These are phyloP conservation scores for Thielaviopsis populi DNA, from an alignment of 2,329 filamentous ascomycete genomes.

Conservation along the genomic window DNA sequence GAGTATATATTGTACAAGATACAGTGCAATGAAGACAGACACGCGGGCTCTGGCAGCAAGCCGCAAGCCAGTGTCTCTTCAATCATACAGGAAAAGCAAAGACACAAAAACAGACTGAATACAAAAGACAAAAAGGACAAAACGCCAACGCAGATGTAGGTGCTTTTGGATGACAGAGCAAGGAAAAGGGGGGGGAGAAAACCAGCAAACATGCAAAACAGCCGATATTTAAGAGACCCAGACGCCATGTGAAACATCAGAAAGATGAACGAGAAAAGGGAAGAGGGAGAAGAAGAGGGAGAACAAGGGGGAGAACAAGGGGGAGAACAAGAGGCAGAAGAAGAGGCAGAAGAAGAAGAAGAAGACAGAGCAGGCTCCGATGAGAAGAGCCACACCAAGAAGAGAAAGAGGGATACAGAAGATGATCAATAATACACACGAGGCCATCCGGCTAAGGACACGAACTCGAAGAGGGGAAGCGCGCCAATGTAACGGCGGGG, in stretches of 20 bases:
- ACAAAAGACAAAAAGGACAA: not conserved
- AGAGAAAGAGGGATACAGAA: not conserved
- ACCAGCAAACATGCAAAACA: not conserved
- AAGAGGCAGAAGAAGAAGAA: not conserved
- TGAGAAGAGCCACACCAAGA: not conserved
- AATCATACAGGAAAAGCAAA: not conserved
- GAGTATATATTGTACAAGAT: conserved; percentile 5
- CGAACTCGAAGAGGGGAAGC: not conserved
- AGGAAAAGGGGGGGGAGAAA: not conserved
- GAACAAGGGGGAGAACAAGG: not conserved
- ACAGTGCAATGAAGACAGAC: conserved; percentile 3
- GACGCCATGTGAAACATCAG: conserved; percentile 8
- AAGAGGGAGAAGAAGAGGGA: too few relatives aligned
- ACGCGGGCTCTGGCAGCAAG: not conserved
- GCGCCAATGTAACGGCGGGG: not conserved
- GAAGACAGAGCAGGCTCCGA: not conserved
- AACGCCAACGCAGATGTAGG: conserved; percentile 1
- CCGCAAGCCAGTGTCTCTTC: not conserved
- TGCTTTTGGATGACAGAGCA: not conserved
- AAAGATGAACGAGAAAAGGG: not conserved
- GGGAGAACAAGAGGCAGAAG: not conserved
- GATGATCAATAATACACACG: not conserved
- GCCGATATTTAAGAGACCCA: conserved; percentile 3
- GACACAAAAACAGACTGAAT: not conserved
- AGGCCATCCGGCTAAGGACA: not conserved